A percentile compares a stretch with the other conserved stretches of the same genome.
phyloP scores from a whole-genome alignment of 2,329 filamentous ascomycete genomes.

The Metarhizium brunneum region DNA sequence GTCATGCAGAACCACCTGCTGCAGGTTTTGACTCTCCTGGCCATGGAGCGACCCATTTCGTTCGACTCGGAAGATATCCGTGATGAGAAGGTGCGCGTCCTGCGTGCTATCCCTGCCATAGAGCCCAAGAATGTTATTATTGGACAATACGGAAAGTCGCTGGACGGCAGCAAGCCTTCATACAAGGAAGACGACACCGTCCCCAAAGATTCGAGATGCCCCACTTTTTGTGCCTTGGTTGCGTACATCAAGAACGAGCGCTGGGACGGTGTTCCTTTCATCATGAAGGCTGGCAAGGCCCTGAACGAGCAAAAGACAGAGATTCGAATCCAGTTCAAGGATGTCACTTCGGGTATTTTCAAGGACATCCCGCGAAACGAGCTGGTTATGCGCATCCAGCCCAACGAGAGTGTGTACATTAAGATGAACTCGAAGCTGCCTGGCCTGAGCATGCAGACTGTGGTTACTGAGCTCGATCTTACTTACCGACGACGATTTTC shows the following conservation, averaged over 20 bases:
- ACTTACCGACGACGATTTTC: constrained; percentile 98
- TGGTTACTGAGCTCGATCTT: constrained; percentile 94
- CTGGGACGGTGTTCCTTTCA: constrained; percentile 98
- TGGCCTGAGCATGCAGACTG: constrained; percentile 97
- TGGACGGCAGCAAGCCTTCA: constrained; percentile 90
- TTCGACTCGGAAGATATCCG: constrained; percentile 98
- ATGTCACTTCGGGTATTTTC: constrained; percentile 98
- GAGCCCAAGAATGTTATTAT: constrained; percentile 99
- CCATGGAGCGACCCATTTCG: constrained; percentile 97
- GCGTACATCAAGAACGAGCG: constrained; percentile 99
- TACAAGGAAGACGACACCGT: constrained; percentile 99
- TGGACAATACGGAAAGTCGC: constrained; percentile 92
- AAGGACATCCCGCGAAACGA: constrained; percentile 99
- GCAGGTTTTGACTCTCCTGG: constrained; percentile 88
- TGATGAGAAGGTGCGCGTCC: constrained; percentile 95
- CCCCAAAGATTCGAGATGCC: constrained; percentile 92
- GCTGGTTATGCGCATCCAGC: constrained; percentile 97
- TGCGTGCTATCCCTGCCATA: constrained; percentile 86
- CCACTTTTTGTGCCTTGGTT: constrained; percentile 94
- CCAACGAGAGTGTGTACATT: constrained; percentile 98
- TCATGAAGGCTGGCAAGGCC: constrained; percentile 97
- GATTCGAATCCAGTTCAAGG: constrained; percentile 98
- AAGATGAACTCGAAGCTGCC: constrained; percentile 99
- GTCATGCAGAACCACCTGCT: constrained; percentile 99
- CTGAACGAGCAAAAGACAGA: constrained; percentile 99